Evolutionary conservation across 1,284 basidiomycete genomes (phyloP).

Genomic region (Sporisorium graminicola): DNA sequence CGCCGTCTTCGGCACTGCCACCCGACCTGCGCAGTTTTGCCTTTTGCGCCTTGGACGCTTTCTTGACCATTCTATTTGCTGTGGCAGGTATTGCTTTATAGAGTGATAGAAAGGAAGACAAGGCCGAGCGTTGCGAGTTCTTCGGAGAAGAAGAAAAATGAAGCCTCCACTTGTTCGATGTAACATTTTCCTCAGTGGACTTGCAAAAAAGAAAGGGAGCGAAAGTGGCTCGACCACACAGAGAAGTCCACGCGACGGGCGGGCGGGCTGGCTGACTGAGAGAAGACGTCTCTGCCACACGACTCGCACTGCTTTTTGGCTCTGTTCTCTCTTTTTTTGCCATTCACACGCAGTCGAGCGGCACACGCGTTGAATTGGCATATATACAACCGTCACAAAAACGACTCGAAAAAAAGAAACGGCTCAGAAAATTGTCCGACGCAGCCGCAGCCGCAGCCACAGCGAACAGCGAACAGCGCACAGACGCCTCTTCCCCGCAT

Average conservation of each 20-base stretch:
- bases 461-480: slow-evolving; percentile 7
- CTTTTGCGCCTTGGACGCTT: slow-evolving; percentile 52
- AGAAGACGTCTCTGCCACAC: slow-evolving; percentile 12
- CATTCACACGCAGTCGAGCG: neutral
- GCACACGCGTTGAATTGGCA: slow-evolving; percentile 14
- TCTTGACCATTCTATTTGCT: slow-evolving; percentile 39
- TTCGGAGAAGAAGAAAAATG: slow-evolving; percentile 1
- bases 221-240: slow-evolving; percentile 34
- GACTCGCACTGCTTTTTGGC: slow-evolving; percentile 14
- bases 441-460: slow-evolving; percentile 3
- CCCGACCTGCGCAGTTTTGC: slow-evolving; percentile 37
- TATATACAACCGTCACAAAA: slow-evolving; percentile 27
- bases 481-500: slow-evolving; percentile 18
- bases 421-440: slow-evolving; percentile 19
- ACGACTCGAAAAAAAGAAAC: neutral
- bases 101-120: slow-evolving; percentile 1
- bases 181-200: neutral
- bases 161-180: slow-evolving; percentile 30
- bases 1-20: slow-evolving; percentile 12
- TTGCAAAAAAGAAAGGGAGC: slow-evolving; percentile 2
- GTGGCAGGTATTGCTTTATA: neutral
- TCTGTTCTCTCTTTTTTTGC: neutral
- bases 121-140: neutral
- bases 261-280: neutral
- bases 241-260: slow-evolving; percentile 20